phyloP scores from a whole-genome alignment of 2,329 filamentous ascomycete species.

The Aspergillus arachidicola region DNA sequence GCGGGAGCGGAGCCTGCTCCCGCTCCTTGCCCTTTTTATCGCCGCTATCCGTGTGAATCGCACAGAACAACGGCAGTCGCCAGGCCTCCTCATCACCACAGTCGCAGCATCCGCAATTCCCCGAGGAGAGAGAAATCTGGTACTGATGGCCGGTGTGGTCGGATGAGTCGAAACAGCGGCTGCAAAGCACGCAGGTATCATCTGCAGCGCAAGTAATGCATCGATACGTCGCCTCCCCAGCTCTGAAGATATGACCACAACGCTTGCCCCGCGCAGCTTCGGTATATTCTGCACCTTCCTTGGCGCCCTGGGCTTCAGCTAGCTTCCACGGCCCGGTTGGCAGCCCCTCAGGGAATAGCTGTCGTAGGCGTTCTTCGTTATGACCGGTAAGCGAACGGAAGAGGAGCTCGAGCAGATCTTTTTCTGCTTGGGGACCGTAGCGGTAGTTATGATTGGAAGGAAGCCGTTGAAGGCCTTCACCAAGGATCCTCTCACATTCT shows the following conservation, averaged over 20 bases:
- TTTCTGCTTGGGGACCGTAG: slow-evolving; percentile 71
- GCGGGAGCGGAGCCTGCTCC: slow-evolving; percentile 70
- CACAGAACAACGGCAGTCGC: slow-evolving; percentile 79
- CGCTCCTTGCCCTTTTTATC: slow-evolving; percentile 51
- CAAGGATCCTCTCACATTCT: slow-evolving; percentile 75
- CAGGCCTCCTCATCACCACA: slow-evolving; percentile 96
- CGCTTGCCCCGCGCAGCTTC: slow-evolving; percentile 87
- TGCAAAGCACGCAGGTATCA: slow-evolving; percentile 93
- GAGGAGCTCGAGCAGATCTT: slow-evolving; percentile 74
- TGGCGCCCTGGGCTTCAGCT: slow-evolving; percentile 83
- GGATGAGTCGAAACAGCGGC: slow-evolving; percentile 90
- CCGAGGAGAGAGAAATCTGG: slow-evolving; percentile 80
- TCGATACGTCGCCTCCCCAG: slow-evolving; percentile 88
- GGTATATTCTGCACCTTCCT: slow-evolving; percentile 93
- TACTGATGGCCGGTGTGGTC: slow-evolving; percentile 94
- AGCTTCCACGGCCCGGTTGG: slow-evolving; percentile 71
- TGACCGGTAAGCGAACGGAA: slow-evolving; percentile 85
- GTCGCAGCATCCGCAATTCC: slow-evolving; percentile 95
- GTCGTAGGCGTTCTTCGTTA: slow-evolving; percentile 70
- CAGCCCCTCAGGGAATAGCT: slow-evolving; percentile 79
- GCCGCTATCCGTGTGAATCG: slow-evolving; percentile 76
- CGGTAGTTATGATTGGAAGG: slow-evolving; percentile 73
- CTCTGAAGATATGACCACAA: slow-evolving; percentile 96
- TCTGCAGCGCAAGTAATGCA: slow-evolving; percentile 94
- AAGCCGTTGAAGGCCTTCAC: slow-evolving; percentile 76